A percentile compares a stretch with the other conserved stretches of the same genome.
These are phyloP conservation scores for Aaosphaeria pasadenensis DNA, from an alignment of 2,329 filamentous ascomycete species.

Conservation along the genomic window DNA sequence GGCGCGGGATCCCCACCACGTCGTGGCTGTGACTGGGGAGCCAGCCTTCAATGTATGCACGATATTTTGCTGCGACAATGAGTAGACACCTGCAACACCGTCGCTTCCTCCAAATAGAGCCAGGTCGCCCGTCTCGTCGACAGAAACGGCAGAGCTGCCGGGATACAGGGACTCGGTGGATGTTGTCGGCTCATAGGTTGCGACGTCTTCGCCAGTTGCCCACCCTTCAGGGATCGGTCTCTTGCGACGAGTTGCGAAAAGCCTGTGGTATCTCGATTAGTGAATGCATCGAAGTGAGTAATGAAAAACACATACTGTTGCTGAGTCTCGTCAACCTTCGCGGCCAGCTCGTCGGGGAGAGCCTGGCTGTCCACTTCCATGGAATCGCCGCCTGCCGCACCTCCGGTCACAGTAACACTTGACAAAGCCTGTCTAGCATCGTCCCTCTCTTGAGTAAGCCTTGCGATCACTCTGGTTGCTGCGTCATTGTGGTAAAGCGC, in stretches of 20 bases:
- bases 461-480: slow-evolving; percentile 90
- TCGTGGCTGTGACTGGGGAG: slow-evolving; percentile 63
- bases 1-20: slow-evolving; percentile 66
- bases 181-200: slow-evolving; percentile 53
- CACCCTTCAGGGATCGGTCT: slow-evolving; percentile 81
- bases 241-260: slow-evolving; percentile 87
- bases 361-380: slow-evolving; percentile 89
- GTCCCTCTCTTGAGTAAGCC: slow-evolving; percentile 85
- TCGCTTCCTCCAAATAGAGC: slow-evolving; percentile 73
- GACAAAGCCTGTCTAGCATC: slow-evolving; percentile 88
- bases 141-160: slow-evolving; percentile 55
- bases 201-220: slow-evolving; percentile 72
- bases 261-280: slow-evolving; percentile 49
- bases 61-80: slow-evolving; percentile 72
- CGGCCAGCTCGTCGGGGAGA: slow-evolving; percentile 68
- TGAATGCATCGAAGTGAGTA: not conserved
- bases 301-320: slow-evolving; percentile 59
- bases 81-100: slow-evolving; percentile 74
- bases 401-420: slow-evolving; percentile 71
- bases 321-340: slow-evolving; percentile 77
- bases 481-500: slow-evolving; percentile 97
- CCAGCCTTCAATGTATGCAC: slow-evolving; percentile 64
- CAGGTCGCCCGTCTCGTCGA: slow-evolving; percentile 61
- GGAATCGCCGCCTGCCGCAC: slow-evolving; percentile 64
- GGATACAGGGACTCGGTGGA: slow-evolving; percentile 59